Conservation (phyloP, 2,329 filamentous ascomycete genomes). For the Botrytis tulipae region DNA sequence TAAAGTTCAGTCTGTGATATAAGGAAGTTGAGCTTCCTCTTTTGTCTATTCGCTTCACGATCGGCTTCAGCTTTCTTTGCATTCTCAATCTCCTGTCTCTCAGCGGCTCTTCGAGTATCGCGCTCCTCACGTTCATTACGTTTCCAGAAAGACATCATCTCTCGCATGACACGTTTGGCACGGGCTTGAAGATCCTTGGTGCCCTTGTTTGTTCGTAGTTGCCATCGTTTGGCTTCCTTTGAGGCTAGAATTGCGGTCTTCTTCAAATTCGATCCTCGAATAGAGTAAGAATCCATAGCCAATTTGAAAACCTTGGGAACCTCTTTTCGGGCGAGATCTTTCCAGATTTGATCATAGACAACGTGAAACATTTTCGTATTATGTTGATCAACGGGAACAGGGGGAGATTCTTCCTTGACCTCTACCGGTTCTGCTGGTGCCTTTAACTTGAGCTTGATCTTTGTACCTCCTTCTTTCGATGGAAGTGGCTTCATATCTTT, state of each 20-base stretch:
- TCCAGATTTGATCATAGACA: slow-evolving; percentile 96
- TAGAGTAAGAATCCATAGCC: slow-evolving; percentile 79
- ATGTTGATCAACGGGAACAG: slow-evolving; percentile 47
- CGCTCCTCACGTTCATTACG: slow-evolving; percentile 97
- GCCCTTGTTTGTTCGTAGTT: slow-evolving; percentile 96
- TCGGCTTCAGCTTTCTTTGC: slow-evolving; percentile 96
- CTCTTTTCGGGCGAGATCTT: slow-evolving; percentile 89
- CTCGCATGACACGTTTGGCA: slow-evolving; percentile 96
- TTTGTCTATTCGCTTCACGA: slow-evolving; percentile 94
- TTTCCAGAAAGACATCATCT: slow-evolving; percentile 99
- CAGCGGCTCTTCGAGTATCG: slow-evolving; percentile 87
- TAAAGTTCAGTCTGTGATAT: slow-evolving; percentile 99
- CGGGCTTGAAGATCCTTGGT: slow-evolving; percentile 96
- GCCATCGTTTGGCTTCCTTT: slow-evolving; percentile 97
- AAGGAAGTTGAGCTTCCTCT: slow-evolving; percentile 98
- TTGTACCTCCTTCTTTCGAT: slow-evolving; percentile 49
- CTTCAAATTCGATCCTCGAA: slow-evolving; percentile 90
- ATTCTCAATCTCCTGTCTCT: slow-evolving; percentile 93
- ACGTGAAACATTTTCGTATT: slow-evolving; percentile 93
- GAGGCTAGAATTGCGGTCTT: slow-evolving; percentile 96
- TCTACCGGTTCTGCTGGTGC: slow-evolving; percentile 31
- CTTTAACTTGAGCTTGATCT: slow-evolving; percentile 57
- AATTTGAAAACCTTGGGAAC: slow-evolving; percentile 89
- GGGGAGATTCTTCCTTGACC: slow-evolving; percentile 45
- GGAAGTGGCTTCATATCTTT: slow-evolving; percentile 26